These are phyloP conservation scores for Sindora glabra DNA, from an alignment of 306 rosid genomes.

Conservation along the genomic window DNA sequence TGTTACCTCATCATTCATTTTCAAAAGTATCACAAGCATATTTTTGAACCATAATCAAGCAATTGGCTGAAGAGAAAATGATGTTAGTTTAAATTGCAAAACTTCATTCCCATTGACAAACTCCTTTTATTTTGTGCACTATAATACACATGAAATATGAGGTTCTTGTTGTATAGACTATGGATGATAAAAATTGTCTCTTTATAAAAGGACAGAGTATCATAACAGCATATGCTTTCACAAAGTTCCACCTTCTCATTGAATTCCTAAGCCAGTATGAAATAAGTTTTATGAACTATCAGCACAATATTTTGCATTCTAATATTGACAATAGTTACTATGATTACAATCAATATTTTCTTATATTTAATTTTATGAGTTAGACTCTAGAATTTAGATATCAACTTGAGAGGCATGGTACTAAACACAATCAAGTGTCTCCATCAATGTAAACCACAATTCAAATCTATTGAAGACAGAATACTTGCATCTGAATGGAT, in stretches of 20 bases:
- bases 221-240: background rate
- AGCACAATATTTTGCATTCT: background rate
- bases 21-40: background rate
- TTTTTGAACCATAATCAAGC: background rate
- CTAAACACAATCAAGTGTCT: slow-evolving; percentile 4
- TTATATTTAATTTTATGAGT: background rate
- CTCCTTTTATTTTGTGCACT: background rate
- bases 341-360: background rate
- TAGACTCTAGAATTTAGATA: background rate
- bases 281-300: background rate
- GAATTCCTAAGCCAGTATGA: background rate
- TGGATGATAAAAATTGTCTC: background rate
- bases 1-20: background rate
- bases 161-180: background rate
- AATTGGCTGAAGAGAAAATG: background rate
- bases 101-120: background rate
- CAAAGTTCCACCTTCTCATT: slow-evolving; percentile 1
- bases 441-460: slow-evolving; percentile 11
- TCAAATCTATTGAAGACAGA: background rate
- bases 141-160: slow-evolving; percentile 6
- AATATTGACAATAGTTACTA: background rate
- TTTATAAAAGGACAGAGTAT: background rate
- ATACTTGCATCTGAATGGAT: background rate
- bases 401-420: background rate
- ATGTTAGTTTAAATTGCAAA: background rate